Evolutionary conservation across 2,329 filamentous ascomycete genomes (phyloP), one percentile per base, ranked within the genome.

Genomic region (Ophiognomonia clavigignenti-juglandacearum): DNA sequence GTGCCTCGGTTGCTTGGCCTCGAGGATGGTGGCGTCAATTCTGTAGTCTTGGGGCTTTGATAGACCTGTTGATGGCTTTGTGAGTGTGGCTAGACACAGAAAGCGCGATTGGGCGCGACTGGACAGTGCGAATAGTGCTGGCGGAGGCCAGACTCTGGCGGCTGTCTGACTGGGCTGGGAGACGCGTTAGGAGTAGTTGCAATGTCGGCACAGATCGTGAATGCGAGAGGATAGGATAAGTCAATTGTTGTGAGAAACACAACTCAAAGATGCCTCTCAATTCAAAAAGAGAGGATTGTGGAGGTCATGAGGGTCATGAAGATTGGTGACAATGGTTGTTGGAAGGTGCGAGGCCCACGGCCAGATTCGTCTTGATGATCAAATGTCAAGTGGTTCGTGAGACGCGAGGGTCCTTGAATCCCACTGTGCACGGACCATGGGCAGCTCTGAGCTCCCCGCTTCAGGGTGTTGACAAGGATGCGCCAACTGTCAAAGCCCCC

Each of bases 371-470:
- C n/a, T n/a, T n/a, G n/a, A n/a, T n/a, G n/a, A n/a, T n/a, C n/a
- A n/a, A 29, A 37, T 13, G 29, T 31, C 20, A 31, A 24, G 45
- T 36, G 45, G 45, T 39, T 26, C 34, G 34, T 13, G 31, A 26
- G 18, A 22, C 31, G 23, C 20, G 39, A 45, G 45, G 31, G 46
- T 39, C 34, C 24, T 31, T 24, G 43, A 43, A 51, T n/a, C 48
- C 49, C 45, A 42, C 46, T 39, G 43, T 46, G 49, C 49, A 51
- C 49, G 43, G 34, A 42, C 49, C 49, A 51, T n/a, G 9, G n/a
- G 11, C 22, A 31, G 49, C 37, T 23, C 45, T 32, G 14, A 51
- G 49, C 49, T 48, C 41, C 34, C 26, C 26, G 29, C 41, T 16
- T 48, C n/a, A n/a, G n/a, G n/a, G n/a, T 27, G 32, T 29, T 16